These are phyloP conservation scores for Blepharisma undulans DNA, from an alignment of 169 alveolate species.

Conservation along the genomic window DNA sequence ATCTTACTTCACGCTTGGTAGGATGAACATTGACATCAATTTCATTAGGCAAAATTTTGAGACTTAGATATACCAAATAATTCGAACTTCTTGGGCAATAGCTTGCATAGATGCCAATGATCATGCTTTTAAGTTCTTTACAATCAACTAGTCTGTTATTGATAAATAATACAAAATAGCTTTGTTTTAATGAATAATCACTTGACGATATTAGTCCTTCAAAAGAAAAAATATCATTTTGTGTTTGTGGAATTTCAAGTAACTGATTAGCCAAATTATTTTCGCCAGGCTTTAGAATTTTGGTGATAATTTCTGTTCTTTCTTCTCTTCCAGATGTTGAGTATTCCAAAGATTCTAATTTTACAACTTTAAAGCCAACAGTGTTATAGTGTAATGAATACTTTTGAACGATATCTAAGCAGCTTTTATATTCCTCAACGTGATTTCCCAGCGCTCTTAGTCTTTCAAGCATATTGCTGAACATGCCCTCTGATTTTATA, in stretches of 20 bases:
- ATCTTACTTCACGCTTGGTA: slow-evolving; percentile 92
- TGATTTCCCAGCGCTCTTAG: slow-evolving; percentile 61
- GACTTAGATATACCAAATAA: slow-evolving; percentile 91
- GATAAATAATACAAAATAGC: slow-evolving; percentile 90
- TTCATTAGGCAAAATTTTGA: slow-evolving; percentile 90
- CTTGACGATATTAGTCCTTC: slow-evolving; percentile 82
- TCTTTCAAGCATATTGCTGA: slow-evolving; percentile 83
- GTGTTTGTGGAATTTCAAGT: neutral
- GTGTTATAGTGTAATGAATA: slow-evolving; percentile 92
- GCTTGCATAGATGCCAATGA: slow-evolving; percentile 40
- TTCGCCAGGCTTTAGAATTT: neutral
- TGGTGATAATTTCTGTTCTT: neutral
- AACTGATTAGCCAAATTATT: neutral
- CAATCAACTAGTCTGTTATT: slow-evolving; percentile 95
- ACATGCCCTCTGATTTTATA: slow-evolving; percentile 84
- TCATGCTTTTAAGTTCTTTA: slow-evolving; percentile 74
- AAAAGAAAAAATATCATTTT: neutral
- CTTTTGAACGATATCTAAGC: slow-evolving; percentile 91
- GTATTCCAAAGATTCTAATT: slow-evolving; percentile 64
- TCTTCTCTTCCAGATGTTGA: neutral
- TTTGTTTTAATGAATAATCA: slow-evolving; percentile 78
- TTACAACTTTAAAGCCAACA: slow-evolving; percentile 82
- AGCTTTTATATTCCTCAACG: slow-evolving; percentile 82
- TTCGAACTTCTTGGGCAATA: slow-evolving; percentile 63
- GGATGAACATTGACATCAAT: slow-evolving; percentile 99